Evolutionary conservation across 345 rosid species (phyloP).

Genomic region (Citrus maxima): DNA sequence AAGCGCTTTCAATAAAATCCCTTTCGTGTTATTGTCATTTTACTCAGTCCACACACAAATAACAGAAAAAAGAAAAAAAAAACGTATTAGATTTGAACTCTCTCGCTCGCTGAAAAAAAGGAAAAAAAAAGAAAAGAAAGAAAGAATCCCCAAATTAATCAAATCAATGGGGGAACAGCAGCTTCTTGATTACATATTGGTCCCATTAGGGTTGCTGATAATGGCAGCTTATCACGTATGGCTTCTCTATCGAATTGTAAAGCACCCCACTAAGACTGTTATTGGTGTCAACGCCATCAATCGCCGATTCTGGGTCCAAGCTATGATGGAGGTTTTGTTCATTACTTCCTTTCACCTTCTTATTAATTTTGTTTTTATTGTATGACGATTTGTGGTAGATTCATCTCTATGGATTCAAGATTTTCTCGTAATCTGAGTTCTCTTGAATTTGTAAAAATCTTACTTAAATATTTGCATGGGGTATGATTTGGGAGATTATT

Average conservation of each 20-base stretch:
- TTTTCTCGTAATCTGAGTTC: neutral
- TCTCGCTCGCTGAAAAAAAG: neutral
- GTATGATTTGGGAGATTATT: too few relatives aligned
- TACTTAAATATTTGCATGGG: too few relatives aligned
- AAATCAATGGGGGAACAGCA: conserved; percentile 30
- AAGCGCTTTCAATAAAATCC: neutral
- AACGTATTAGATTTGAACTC: neutral
- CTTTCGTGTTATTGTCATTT: too few relatives aligned
- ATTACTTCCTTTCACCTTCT: too few relatives aligned
- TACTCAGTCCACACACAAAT: neutral
- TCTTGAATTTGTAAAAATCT: too few relatives aligned
- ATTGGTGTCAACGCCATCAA: conserved; percentile 75
- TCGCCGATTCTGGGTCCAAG: conserved; percentile 84
- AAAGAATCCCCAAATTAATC: neutral
- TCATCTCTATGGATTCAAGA: neutral
- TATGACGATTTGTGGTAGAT: neutral
- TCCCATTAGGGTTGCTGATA: conserved; percentile 53
- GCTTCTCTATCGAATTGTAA: conserved; percentile 60
- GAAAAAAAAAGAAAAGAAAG: too few relatives aligned
- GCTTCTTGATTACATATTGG: conserved; percentile 57
- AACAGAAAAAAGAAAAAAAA: neutral
- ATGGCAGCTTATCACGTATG: conserved; percentile 65
- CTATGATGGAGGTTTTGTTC: conserved; percentile 81
- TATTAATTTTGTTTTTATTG: too few relatives aligned
- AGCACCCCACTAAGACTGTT: conserved; percentile 63